phyloP scores from a whole-genome alignment of 2,329 filamentous ascomycete species.

The Calonectria henricotiae region DNA sequence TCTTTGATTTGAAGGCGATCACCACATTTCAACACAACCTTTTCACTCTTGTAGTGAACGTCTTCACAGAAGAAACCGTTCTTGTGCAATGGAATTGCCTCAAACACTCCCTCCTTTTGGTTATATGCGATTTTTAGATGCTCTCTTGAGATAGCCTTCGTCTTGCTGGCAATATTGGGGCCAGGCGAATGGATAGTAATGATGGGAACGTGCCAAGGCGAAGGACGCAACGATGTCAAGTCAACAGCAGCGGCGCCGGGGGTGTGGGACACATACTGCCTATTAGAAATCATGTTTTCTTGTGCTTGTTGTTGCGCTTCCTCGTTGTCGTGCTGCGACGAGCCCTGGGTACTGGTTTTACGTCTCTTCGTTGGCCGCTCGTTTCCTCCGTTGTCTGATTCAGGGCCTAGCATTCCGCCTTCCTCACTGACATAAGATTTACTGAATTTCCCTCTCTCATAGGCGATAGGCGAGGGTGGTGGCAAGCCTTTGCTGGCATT shows the following conservation, averaged over 20 bases:
- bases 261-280: slow-evolving; percentile 75
- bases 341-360: slow-evolving; percentile 64
- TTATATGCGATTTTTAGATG: slow-evolving; percentile 84
- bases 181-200: slow-evolving; percentile 82
- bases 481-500: slow-evolving; percentile 67
- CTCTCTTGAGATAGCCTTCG: slow-evolving; percentile 81
- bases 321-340: slow-evolving; percentile 62
- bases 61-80: slow-evolving; percentile 82
- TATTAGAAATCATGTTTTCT: slow-evolving; percentile 69
- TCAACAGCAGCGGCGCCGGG: slow-evolving; percentile 74
- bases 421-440: slow-evolving; percentile 80
- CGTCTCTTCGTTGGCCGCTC: slow-evolving; percentile 66
- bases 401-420: slow-evolving; percentile 78
- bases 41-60: slow-evolving; percentile 69
- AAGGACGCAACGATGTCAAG: slow-evolving; percentile 73
- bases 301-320: slow-evolving; percentile 56
- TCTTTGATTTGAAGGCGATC: slow-evolving; percentile 81
- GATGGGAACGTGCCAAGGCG: slow-evolving; percentile 75
- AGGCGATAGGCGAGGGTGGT: slow-evolving; percentile 66
- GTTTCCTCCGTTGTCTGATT: slow-evolving; percentile 71
- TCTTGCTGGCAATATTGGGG: slow-evolving; percentile 73
- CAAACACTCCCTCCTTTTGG: slow-evolving; percentile 74
- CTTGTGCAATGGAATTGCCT: slow-evolving; percentile 73
- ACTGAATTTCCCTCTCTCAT: slow-evolving; percentile 71
- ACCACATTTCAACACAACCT: slow-evolving; percentile 75